phyloP scores from a whole-genome alignment of 1,284 basidiomycete genomes.

The Clitocybe nebularis region DNA sequence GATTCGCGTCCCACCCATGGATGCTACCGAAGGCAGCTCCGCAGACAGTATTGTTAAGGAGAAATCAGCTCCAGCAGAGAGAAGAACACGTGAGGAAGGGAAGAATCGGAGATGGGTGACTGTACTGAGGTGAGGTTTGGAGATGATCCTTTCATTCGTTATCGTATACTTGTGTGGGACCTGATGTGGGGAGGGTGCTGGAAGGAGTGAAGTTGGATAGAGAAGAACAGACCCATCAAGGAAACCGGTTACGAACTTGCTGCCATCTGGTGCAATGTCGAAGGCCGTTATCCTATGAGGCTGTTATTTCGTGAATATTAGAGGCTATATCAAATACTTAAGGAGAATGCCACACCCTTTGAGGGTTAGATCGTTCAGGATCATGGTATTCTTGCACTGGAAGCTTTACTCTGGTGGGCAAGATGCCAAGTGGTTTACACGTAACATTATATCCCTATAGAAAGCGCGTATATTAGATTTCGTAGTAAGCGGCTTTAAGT shows the following conservation, averaged over 20 bases:
- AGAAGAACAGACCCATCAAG: constrained; percentile 54
- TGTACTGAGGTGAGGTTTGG: constrained; percentile 51
- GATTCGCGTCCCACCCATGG: constrained; percentile 24
- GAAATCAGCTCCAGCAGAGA: constrained; percentile 63
- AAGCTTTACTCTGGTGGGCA: constrained; percentile 38
- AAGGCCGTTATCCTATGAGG: constrained; percentile 61
- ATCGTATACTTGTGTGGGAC: constrained; percentile 20
- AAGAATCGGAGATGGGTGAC: constrained; percentile 57
- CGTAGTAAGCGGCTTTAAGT: too few relatives aligned
- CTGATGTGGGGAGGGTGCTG: constrained; percentile 12
- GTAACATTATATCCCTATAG: constrained; percentile 29
- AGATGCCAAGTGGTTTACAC: constrained; percentile 35
- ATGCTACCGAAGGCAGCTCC: constrained; percentile 32
- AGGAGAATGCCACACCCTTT: constrained; percentile 28
- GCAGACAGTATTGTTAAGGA: constrained; percentile 58
- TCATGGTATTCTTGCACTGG: constrained; percentile 45
- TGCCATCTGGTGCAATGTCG: constrained; percentile 53
- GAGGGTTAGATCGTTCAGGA: constrained; percentile 35
- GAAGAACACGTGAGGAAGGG: constrained; percentile 59
- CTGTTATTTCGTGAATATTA: too few relatives aligned
- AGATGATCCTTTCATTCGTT: constrained; percentile 26
- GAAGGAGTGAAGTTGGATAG: constrained; percentile 29
- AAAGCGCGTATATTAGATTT: too few relatives aligned
- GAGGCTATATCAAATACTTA: too few relatives aligned
- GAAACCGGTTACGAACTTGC: constrained; percentile 57